Base-by-base conservation (phyloP, 768 basidiomycete genomes). In the Candolleomyces efflorescens region DNA sequence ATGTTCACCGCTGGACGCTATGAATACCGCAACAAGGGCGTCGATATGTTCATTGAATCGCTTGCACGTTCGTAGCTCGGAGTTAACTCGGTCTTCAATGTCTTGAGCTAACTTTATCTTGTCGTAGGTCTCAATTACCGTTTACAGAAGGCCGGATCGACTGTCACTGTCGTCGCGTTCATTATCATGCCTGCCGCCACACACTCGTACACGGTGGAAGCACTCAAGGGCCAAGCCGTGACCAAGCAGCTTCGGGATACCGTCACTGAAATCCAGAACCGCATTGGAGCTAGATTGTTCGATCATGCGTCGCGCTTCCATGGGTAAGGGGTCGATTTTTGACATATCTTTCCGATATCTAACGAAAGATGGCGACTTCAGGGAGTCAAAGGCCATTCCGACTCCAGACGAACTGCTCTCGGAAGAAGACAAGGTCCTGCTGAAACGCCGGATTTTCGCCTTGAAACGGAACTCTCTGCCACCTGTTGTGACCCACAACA, bases 1-100 rank as follows among this genome's bases (percentile, higher is more conserved):
- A 86, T 98, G 83, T 99, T 99, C 75, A 98, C 94, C 15, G 97
- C 97, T n/a, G 97, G 97, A 43, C 85, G 97, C 45, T 99, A 99
- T 72, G 97, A 99, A 72, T 99, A 97, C 72, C 83, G 97, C 43
- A 99, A 99, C 79, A 99, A 99, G 78, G 97, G 97, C 56, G 94
- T 98, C 27, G 97, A 99, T 69, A 97, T 99, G 96, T 99, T 98
- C 71, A 96, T 99, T 64, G 97, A 99, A 74, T 82, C 89, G 17
- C 84, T 99, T 56, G 97, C 96, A 26, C 92, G 96, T 85, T 62
- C 47, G 82, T 72, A 37, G 50, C 38, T 54, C 4, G 39, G 41
- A 39, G 46, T 49, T 48, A 53, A 39, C 38, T 54, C 45, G 48
- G 38, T 36, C 22, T 13, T 51, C 43, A 53, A 41, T 45, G 44